A percentile compares a stretch with the other conserved stretches of the same genome.
Evolutionary conservation across 23 red algal species (phyloP).

Genomic region (Gracilaria domingensis): DNA sequence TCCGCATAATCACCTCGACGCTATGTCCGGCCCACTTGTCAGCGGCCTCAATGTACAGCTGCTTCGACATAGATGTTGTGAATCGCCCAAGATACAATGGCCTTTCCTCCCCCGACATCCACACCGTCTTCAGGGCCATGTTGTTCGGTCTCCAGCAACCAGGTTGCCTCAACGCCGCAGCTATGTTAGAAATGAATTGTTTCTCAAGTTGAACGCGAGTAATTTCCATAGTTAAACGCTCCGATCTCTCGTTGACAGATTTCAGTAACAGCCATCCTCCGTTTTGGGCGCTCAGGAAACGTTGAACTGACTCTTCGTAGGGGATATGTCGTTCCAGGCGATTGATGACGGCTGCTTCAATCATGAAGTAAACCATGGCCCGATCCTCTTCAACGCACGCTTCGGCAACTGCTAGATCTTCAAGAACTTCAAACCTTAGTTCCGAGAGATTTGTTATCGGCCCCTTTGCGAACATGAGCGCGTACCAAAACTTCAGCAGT

Average conservation of each 20-base stretch:
- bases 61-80: slow-evolving; percentile 12
- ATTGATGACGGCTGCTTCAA: slow-evolving; percentile 38
- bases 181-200: not conserved
- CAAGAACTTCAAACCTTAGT: slow-evolving; percentile 16
- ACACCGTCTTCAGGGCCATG: not conserved
- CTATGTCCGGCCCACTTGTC: not conserved
- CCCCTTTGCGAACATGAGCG: slow-evolving; percentile 11
- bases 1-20: slow-evolving; percentile 15
- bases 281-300: slow-evolving; percentile 4
- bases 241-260: not conserved
- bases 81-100: not conserved
- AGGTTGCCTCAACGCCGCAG: slow-evolving; percentile 10
- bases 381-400: slow-evolving; percentile 10
- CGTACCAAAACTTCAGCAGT: slow-evolving; percentile 33
- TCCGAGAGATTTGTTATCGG: slow-evolving; percentile 1
- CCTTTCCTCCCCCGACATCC: slow-evolving; percentile 10
- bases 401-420: slow-evolving; percentile 39
- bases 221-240: slow-evolving; percentile 16
- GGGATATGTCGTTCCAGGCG: slow-evolving; percentile 17
- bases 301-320: slow-evolving; percentile 21
- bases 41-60: slow-evolving; percentile 20
- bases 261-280: slow-evolving; percentile 11
- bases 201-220: slow-evolving; percentile 24
- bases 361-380: slow-evolving; percentile 30
- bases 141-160: slow-evolving; percentile 4